Evolutionary conservation across 2,329 filamentous ascomycete genomes (phyloP), one percentile per base, ranked within the genome.

Genomic region (Penicillium sp.): DNA sequence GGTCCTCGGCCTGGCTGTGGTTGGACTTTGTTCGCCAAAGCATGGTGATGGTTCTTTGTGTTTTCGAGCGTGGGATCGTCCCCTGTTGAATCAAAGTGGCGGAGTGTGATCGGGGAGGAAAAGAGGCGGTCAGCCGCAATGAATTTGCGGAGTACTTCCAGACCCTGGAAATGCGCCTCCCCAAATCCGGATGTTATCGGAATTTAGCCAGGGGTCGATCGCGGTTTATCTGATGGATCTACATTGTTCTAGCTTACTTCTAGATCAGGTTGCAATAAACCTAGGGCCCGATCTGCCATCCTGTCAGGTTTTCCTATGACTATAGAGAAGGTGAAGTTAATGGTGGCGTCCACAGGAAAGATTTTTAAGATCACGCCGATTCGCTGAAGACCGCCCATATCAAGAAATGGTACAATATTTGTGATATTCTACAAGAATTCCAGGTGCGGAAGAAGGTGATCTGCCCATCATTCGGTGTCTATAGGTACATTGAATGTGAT

Each of bases 21-120:
- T 66, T 60, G 41, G 68, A 67, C 55, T 73, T 72, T 50, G 68
- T 65, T 46, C 68, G 58, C 68, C 70, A 73, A 57, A 72, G 59
- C 63, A 70, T 70, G 56, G 57, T 53, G 37, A 39, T 10, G 58
- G 53, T 22, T 27, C 46, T 48, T 53, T 27, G 6, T 22, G 13
- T 26, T 27, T 27, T 31, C 46, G 50, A 44, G 37, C 10, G n/a
- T 39, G 35, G 11, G 26, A 58, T 52, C 45, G 39, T 26, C 44
- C 46, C 33, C 45, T 35, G 33, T 37, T 22, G n/a, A 39, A 19
- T 10, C 46, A 47, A 35, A n/a, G 53, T 56, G 48, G 55, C 27
- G 55, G 55, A 44, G 55, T 46, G 33, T 53, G 29, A 33, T 31
- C n/a, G 37, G 46, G 58, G 45, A 52, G 27, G 9, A 53, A 19